A percentile compares a stretch with the other conserved stretches of the same genome.
Evolutionary conservation across 2,329 filamentous ascomycete species (phyloP).

Genomic region (Ascochyta koolunga): DNA sequence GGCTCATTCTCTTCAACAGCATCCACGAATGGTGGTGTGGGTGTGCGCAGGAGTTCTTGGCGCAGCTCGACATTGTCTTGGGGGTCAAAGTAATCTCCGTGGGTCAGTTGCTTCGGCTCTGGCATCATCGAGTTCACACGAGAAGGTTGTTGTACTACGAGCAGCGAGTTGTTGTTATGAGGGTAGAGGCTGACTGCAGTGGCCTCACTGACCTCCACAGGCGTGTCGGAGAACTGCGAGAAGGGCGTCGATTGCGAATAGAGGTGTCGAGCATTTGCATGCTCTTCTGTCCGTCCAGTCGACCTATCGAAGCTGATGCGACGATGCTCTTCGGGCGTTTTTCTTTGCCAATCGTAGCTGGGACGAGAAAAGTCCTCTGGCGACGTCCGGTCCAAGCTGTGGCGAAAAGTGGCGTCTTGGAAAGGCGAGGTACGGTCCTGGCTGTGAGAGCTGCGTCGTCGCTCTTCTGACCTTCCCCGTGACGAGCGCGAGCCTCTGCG

Average conservation of each 20-base stretch:
- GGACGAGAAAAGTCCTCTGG: slow-evolving; percentile 39
- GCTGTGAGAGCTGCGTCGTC: slow-evolving; percentile 34
- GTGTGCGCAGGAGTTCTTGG: slow-evolving; percentile 24
- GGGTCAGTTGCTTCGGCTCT: slow-evolving; percentile 23
- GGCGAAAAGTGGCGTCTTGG: slow-evolving; percentile 28
- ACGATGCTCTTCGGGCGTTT: slow-evolving; percentile 39
- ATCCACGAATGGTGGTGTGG: slow-evolving; percentile 36
- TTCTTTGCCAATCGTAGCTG: slow-evolving; percentile 40
- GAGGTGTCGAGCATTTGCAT: slow-evolving; percentile 52
- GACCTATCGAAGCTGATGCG: slow-evolving; percentile 48
- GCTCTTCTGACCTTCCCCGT: slow-evolving; percentile 38
- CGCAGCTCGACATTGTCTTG: slow-evolving; percentile 28
- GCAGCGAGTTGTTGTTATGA: slow-evolving; percentile 67
- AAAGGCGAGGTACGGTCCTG: slow-evolving; percentile 40
- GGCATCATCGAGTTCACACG: slow-evolving; percentile 34
- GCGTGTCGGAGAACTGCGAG: slow-evolving; percentile 56
- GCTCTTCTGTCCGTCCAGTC: slow-evolving; percentile 47
- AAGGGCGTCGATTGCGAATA: slow-evolving; percentile 58
- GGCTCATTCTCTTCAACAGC: slow-evolving; percentile 22
- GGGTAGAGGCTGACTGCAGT: slow-evolving; percentile 65
- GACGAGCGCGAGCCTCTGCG: slow-evolving; percentile 34
- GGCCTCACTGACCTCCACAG: slow-evolving; percentile 66
- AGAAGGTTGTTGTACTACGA: slow-evolving; percentile 64
- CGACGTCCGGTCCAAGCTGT: slow-evolving; percentile 33
- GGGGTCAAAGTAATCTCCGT: slow-evolving; percentile 21